Evolutionary conservation across 2,329 filamentous ascomycete genomes (phyloP).

Genomic region (Byssoonygena ceratinophila): DNA sequence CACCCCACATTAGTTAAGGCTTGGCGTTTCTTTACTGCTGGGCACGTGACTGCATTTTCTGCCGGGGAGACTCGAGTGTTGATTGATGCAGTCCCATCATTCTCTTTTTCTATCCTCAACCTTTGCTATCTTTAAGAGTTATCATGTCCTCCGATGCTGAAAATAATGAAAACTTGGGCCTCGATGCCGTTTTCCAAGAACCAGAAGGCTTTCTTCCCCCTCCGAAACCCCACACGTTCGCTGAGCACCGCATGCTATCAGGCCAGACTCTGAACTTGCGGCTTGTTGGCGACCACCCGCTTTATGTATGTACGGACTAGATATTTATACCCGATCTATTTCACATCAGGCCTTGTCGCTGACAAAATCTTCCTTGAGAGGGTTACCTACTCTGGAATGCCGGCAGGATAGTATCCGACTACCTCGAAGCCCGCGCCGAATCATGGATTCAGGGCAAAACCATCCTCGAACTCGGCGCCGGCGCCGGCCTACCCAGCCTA

Average conservation of each 20-base stretch:
- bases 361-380: constrained; percentile 29
- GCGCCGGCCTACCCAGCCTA: constrained; percentile 72
- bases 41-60: too few species aligned
- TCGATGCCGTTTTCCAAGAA: constrained; percentile 59
- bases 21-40: background rate
- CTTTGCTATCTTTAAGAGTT: background rate
- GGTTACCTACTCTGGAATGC: constrained; percentile 90
- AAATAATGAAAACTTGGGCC: constrained; percentile 24
- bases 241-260: constrained; percentile 58
- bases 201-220: constrained; percentile 71
- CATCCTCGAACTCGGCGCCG: constrained; percentile 83
- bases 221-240: constrained; percentile 62
- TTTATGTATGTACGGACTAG: constrained; percentile 52
- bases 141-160: background rate
- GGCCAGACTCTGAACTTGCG: constrained; percentile 58
- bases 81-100: too few species aligned
- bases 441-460: constrained; percentile 53
- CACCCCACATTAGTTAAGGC: too few species aligned
- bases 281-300: constrained; percentile 74
- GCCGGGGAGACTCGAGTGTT: too few species aligned
- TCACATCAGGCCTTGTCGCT: constrained; percentile 15
- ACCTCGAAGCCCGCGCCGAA: constrained; percentile 59
- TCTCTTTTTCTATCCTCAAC: too few species aligned
- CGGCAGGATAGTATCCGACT: constrained; percentile 62
- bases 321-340: background rate